These are phyloP conservation scores for Pseudogymnoascus sp. DNA, from an alignment of 2,329 filamentous ascomycete species.

Conservation along the genomic window DNA sequence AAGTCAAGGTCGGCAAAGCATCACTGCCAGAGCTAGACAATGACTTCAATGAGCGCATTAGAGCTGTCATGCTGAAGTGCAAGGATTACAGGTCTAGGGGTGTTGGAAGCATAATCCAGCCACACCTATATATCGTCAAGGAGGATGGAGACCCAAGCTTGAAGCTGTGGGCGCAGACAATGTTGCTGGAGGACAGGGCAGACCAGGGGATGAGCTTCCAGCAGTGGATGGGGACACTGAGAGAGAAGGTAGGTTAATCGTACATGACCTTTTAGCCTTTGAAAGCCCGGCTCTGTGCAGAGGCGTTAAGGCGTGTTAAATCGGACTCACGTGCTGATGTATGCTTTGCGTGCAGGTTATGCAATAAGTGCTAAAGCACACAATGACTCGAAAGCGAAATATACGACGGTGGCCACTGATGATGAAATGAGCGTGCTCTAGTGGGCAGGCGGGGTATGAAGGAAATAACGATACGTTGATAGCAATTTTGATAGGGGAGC, in stretches of 20 bases:
- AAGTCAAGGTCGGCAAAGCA: slow-evolving; percentile 86
- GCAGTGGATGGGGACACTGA: slow-evolving; percentile 85
- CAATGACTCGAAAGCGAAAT: slow-evolving; percentile 4
- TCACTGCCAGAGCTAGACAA: slow-evolving; percentile 81
- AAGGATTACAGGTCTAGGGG: slow-evolving; percentile 79
- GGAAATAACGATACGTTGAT: not conserved
- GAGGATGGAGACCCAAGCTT: slow-evolving; percentile 94
- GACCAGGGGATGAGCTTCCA: slow-evolving; percentile 89
- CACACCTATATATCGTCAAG: slow-evolving; percentile 85
- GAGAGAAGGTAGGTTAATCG: slow-evolving; percentile 72
- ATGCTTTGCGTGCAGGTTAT: slow-evolving; percentile 7
- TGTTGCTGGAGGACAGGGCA: slow-evolving; percentile 89
- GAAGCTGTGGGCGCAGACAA: slow-evolving; percentile 93
- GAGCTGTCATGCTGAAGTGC: slow-evolving; percentile 87
- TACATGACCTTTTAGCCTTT: slow-evolving; percentile 26
- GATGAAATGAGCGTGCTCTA: slow-evolving; percentile 8
- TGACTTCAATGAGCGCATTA: slow-evolving; percentile 92
- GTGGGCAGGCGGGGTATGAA: not conserved
- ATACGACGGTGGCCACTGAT: slow-evolving; percentile 1
- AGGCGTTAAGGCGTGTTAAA: not conserved
- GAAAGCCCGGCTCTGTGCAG: not conserved
- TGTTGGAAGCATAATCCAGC: slow-evolving; percentile 87
- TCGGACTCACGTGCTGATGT: slow-evolving; percentile 9
- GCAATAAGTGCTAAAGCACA: slow-evolving; percentile 7
- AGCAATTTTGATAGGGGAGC: not conserved